Conservation (phyloP, 345 rosid genomes). For the Alliaria petiolata region DNA sequence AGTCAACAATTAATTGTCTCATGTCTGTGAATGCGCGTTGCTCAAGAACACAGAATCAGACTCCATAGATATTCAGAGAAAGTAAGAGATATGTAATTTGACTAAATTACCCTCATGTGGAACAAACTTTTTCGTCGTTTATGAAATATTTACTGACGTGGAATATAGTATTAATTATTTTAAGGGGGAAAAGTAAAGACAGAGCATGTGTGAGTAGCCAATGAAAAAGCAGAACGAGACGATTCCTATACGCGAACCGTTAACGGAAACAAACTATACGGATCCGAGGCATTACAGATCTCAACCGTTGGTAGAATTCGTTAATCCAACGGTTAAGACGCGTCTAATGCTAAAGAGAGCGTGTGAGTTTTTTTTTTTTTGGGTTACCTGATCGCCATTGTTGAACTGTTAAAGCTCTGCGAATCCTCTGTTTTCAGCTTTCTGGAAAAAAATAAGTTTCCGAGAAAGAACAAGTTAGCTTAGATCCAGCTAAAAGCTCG, state of each 20-base stretch:
- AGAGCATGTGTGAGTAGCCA: slow-evolving; percentile 1
- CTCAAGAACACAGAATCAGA: neutral
- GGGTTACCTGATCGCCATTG: neutral
- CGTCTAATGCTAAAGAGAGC: neutral
- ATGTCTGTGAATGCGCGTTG: neutral
- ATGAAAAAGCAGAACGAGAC: neutral
- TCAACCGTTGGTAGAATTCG: neutral
- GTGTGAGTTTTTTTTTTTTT: neutral
- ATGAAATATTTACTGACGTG: neutral
- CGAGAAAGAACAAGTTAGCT: neutral
- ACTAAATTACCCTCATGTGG: neutral
- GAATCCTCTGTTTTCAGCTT: slow-evolving; percentile 22
- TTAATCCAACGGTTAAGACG: neutral
- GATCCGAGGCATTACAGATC: neutral
- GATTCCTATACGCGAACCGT: neutral
- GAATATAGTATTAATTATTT: neutral
- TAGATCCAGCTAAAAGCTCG: neutral
- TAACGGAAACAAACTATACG: neutral
- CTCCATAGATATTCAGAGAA: neutral
- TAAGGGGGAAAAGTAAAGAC: neutral
- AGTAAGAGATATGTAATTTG: neutral
- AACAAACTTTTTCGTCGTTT: neutral
- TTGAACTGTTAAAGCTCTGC: slow-evolving; percentile 4
- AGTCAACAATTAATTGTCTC: neutral
- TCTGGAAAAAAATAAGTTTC: neutral